These are phyloP conservation scores for Lunularia cruciata DNA, from an alignment of 225 moss, liverwort and hornwort species.

Conservation along the genomic window DNA sequence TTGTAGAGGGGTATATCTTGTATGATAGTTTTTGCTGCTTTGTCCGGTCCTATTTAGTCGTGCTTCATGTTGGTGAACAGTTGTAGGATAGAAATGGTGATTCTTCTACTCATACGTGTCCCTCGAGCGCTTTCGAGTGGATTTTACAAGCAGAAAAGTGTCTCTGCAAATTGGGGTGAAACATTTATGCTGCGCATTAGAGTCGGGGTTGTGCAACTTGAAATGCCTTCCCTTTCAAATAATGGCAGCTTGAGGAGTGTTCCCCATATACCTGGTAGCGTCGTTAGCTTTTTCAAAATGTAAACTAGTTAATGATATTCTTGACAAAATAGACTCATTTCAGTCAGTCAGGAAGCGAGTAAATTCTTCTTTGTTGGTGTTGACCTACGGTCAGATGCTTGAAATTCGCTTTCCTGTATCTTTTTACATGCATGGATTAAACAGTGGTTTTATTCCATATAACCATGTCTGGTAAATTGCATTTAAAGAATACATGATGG, in stretches of 20 bases:
- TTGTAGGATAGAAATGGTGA: constrained; percentile 16
- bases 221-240: not conserved
- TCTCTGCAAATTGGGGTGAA: not conserved
- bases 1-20: constrained; percentile 3
- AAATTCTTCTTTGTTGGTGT: not conserved
- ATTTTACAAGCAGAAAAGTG: constrained; percentile 2
- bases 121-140: not conserved
- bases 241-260: not conserved
- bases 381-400: not conserved
- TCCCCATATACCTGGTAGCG: not conserved
- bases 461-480: too few relatives aligned
- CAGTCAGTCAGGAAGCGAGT: not conserved
- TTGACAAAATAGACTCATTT: constrained; percentile 2
- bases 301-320: constrained; percentile 6
- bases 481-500: too few relatives aligned
- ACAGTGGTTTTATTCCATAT: too few relatives aligned
- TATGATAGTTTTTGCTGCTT: constrained; percentile 12
- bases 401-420: not conserved
- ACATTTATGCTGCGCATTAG: not conserved
- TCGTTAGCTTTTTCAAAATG: not conserved
- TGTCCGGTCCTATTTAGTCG: not conserved
- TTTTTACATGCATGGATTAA: too few relatives aligned
- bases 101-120: constrained; percentile 9
- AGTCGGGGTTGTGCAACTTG: not conserved
- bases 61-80: constrained; percentile 4